Evolutionary conservation across 352 stramenopile species (phyloP), one percentile per base, ranked within the genome.

Genomic region (Thraustotheca clavata): DNA sequence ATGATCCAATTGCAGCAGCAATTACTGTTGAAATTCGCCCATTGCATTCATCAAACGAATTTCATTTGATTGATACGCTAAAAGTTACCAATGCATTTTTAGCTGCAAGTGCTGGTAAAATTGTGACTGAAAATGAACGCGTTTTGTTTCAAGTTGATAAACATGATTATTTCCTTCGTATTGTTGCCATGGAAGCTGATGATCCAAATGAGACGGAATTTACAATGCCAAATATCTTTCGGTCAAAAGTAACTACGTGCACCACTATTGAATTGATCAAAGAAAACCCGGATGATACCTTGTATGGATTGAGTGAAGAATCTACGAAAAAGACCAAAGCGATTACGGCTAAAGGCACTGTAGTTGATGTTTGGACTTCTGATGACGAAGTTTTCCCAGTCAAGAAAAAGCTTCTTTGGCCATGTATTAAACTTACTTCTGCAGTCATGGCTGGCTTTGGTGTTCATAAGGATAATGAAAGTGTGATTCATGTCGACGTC

Each of bases 331-430:
- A 62, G 4, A 9, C 34, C 24, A 14, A 38, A 32, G 41, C 57
- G 16, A 9, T 27, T 0, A 54, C 57, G 14, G 46, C 31, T 46
- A 65, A 65, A 22, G 57, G 57, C 38, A 40, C 36, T 12, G 63
- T 94, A 31, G 86, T 96, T 14, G 76, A 81, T 3, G 85, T 95
- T 24, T 31, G 79, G 1, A 94, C 83, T 9, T 91, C 71, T 49
- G 88, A 96, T 54, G 85, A 90, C 22, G 88, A 96, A 50, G 80
- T 88, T 68, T 96, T 96, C 54, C 86, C 86, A 0, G 86, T 96
- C 43, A 89, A 91, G 71, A 91, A 92, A 68, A 91, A 89, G 61
- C 72, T 96, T 9, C 71, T 96, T 6, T 92, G 89, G 60, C 86
- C 86, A 55, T 96, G 88, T 54, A 93, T 96, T 62, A 86, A 83